phyloP scores from a whole-genome alignment of 164 flowering plant genomes.

The Annona cherimola region DNA sequence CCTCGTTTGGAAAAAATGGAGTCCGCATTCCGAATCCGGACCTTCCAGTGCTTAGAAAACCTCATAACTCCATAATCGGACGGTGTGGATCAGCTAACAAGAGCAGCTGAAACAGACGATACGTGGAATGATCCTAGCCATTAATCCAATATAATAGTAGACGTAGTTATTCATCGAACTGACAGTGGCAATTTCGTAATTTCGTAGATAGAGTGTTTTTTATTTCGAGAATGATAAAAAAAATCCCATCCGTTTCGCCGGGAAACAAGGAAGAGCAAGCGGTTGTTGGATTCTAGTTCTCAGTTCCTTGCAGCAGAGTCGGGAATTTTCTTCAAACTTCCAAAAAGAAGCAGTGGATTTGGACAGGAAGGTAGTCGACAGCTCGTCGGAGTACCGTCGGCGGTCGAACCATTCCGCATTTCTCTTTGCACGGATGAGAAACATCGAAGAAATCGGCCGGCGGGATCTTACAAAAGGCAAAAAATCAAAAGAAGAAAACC shows the following conservation, averaged over 20 bases:
- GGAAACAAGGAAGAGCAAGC: slow-evolving; percentile 7
- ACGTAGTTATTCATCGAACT: not conserved
- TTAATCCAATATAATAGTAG: no score
- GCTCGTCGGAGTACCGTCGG: not conserved
- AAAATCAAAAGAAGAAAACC: not conserved
- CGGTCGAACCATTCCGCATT: not conserved
- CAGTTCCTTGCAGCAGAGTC: not conserved
- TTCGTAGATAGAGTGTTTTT: not conserved
- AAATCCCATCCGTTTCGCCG: slow-evolving; percentile 6
- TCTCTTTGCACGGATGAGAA: not conserved
- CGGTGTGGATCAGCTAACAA: not conserved
- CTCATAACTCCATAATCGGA: no score
- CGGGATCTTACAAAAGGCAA: not conserved
- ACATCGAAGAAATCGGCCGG: not conserved
- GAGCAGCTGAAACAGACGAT: not conserved
- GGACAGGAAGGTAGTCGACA: not conserved
- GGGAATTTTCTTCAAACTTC: not conserved
- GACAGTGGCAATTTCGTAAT: slow-evolving; percentile 6
- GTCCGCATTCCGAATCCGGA: not conserved
- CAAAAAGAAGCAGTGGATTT: not conserved
- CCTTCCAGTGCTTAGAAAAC: not conserved
- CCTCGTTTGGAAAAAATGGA: no score
- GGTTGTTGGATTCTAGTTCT: not conserved
- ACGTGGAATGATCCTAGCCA: not conserved
- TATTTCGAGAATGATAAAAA: not conserved